Conservation (phyloP, 2,329 filamentous ascomycete genomes). For the Xylaria sp. region DNA sequence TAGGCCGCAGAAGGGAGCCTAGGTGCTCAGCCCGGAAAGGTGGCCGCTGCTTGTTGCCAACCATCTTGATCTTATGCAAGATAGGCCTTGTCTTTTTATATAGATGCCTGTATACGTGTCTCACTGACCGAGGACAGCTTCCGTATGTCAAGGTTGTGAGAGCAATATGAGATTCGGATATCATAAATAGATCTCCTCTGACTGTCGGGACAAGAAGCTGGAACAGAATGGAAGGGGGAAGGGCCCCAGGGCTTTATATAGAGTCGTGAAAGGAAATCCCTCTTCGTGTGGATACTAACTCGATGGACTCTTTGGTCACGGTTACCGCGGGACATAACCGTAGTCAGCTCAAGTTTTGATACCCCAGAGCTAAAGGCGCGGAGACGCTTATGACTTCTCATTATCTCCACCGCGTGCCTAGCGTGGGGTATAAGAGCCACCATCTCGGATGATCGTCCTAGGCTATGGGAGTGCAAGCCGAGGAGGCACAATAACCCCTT, state of each 20-base stretch:
- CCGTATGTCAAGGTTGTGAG: slow-evolving; percentile 1
- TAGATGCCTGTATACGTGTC: background rate
- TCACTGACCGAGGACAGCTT: background rate
- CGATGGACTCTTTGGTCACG: background rate
- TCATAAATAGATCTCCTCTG: background rate
- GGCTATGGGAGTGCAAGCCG: slow-evolving; percentile 2
- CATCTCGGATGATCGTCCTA: slow-evolving; percentile 15
- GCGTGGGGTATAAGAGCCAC: slow-evolving; percentile 26
- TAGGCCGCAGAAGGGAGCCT: slow-evolving; percentile 76
- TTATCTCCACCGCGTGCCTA: background rate
- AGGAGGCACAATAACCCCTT: slow-evolving; percentile 6
- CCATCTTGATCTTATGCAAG: slow-evolving; percentile 38
- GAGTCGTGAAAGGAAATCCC: background rate
- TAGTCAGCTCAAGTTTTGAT: slow-evolving; percentile 4
- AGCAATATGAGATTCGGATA: slow-evolving; percentile 1
- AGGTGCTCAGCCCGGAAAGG: slow-evolving; percentile 82
- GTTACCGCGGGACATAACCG: slow-evolving; percentile 13
- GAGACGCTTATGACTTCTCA: background rate
- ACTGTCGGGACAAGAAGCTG: slow-evolving; percentile 3
- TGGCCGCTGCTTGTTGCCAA: slow-evolving; percentile 51
- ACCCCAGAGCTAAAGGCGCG: slow-evolving; percentile 24
- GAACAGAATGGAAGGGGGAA: background rate
- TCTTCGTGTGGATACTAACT: slow-evolving; percentile 12
- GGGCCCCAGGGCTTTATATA: slow-evolving; percentile 21
- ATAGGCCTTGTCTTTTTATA: background rate